phyloP scores from a whole-genome alignment of 2,329 filamentous ascomycete species.

The Cytospora leucostoma region DNA sequence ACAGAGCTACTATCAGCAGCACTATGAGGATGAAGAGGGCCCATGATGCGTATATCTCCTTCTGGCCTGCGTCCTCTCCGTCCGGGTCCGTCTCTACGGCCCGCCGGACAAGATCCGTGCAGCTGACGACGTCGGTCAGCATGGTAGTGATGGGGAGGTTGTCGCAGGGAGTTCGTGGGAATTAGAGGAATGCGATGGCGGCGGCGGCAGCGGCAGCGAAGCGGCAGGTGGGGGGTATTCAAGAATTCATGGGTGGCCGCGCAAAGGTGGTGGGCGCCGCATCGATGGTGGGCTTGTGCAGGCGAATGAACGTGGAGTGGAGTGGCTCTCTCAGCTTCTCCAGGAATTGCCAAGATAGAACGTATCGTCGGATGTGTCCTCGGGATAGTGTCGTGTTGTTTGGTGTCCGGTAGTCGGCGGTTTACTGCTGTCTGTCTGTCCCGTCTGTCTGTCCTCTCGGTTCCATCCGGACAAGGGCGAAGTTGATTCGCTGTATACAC shows the following conservation, averaged over 20 bases:
- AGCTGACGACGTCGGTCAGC: constrained; percentile 41
- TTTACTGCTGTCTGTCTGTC: constrained; percentile 11
- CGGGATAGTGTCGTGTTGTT: constrained; percentile 11
- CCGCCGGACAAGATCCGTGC: constrained; percentile 44
- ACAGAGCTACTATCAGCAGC: constrained; percentile 90
- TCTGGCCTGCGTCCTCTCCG: constrained; percentile 77
- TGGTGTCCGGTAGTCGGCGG: constrained; percentile 6
- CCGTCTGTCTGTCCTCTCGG: constrained; percentile 12
- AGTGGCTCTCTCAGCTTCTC: constrained; percentile 6
- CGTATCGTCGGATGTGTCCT: background rate
- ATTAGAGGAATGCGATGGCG: background rate
- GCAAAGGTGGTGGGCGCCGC: constrained; percentile 11
- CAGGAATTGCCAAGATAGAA: constrained; percentile 6
- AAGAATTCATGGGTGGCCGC: constrained; percentile 19
- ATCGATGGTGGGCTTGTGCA: constrained; percentile 13
- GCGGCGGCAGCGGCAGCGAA: background rate
- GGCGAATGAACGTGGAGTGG: background rate
- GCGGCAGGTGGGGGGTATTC: background rate
- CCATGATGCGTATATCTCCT: constrained; percentile 96
- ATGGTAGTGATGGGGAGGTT: constrained; percentile 34
- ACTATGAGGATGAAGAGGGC: constrained; percentile 95
- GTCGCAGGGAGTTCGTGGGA: background rate
- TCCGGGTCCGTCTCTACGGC: constrained; percentile 51
- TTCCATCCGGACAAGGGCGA: constrained; percentile 1
- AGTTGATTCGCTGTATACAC: constrained; percentile 9